phyloP scores from a whole-genome alignment of 768 basidiomycete genomes.

The Russula compacta region DNA sequence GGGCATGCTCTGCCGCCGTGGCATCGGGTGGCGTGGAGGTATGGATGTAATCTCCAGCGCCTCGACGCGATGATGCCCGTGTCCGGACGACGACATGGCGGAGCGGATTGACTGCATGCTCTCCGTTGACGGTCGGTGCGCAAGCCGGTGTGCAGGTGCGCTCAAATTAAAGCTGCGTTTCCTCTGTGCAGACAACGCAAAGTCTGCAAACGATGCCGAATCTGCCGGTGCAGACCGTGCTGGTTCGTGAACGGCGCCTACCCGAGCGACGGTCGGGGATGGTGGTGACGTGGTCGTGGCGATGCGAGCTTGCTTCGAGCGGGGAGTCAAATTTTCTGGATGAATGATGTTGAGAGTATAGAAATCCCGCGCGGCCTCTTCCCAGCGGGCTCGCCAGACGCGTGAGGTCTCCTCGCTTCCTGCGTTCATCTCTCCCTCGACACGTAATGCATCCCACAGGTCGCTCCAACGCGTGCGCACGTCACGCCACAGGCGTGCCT shows the following conservation, averaged over 20 bases:
- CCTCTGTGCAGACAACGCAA: constrained; percentile 13
- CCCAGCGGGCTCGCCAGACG: constrained; percentile 65
- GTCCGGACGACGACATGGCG: constrained; percentile 23
- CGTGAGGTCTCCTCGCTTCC: constrained; percentile 59
- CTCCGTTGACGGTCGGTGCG: constrained; percentile 31
- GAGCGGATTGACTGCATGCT: constrained; percentile 33
- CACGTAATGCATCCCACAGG: constrained; percentile 62
- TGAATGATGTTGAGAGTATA: constrained; percentile 31
- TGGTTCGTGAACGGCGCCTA: constrained; percentile 20
- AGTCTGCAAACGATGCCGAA: not conserved
- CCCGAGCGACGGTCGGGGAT: not conserved
- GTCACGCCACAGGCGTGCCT: constrained; percentile 50
- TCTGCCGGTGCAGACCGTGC: constrained; percentile 7
- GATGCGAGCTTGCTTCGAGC: not conserved
- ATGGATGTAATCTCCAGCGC: constrained; percentile 22
- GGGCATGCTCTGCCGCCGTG: constrained; percentile 48
- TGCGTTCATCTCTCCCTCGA: constrained; percentile 38
- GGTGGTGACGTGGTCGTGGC: not conserved
- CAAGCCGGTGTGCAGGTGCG: constrained; percentile 15
- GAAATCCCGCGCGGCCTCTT: constrained; percentile 49
- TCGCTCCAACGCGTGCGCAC: constrained; percentile 61
- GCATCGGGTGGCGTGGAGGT: constrained; percentile 5
- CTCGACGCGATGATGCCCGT: constrained; percentile 24
- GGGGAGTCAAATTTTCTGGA: constrained; percentile 26
- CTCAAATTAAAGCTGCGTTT: constrained; percentile 13